A percentile compares a stretch with the other conserved stretches of the same genome.
Conservation (phyloP, 1,139 yeast species). For the Chernovozyma aurita region DNA sequence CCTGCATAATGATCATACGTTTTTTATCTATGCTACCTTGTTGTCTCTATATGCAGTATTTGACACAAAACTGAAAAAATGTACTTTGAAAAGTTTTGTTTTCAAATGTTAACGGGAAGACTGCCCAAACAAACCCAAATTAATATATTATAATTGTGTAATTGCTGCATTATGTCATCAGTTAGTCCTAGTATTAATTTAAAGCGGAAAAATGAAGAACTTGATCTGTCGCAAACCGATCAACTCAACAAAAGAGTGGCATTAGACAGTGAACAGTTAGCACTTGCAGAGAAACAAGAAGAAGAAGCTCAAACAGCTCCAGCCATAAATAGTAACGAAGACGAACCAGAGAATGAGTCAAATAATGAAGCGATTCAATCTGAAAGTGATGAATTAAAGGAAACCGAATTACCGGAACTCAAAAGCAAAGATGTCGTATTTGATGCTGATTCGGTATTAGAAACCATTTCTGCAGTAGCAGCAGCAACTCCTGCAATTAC, state of each 20-base stretch:
- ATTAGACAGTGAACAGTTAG: constrained; percentile 52
- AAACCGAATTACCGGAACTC: constrained; percentile 1
- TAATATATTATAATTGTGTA: no score
- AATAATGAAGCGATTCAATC: background rate
- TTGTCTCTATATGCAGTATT: no score
- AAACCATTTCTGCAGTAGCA: constrained; percentile 2
- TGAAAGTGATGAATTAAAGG: constrained; percentile 2
- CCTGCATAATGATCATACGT: no score
- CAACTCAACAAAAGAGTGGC: constrained; percentile 61
- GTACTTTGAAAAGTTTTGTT: constrained; percentile 1
- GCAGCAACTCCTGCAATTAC: constrained; percentile 1
- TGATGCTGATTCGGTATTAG: constrained; percentile 5
- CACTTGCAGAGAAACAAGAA: constrained; percentile 26
- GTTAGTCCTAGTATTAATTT: constrained; percentile 32
- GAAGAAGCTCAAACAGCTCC: constrained; percentile 45
- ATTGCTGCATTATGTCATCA: constrained; percentile 12
- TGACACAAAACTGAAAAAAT: no score
- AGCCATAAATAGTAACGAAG: constrained; percentile 14
- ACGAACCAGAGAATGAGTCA: constrained; percentile 6
- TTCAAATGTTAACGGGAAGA: no score
- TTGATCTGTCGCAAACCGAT: constrained; percentile 33
- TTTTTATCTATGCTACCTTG: no score
- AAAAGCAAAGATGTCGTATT: constrained; percentile 2
- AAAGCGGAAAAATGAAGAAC: constrained; percentile 67
- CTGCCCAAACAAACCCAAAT: no score